Evolutionary conservation across 2,329 filamentous ascomycete species (phyloP).

Genomic region (Corinectria fuckeliana): DNA sequence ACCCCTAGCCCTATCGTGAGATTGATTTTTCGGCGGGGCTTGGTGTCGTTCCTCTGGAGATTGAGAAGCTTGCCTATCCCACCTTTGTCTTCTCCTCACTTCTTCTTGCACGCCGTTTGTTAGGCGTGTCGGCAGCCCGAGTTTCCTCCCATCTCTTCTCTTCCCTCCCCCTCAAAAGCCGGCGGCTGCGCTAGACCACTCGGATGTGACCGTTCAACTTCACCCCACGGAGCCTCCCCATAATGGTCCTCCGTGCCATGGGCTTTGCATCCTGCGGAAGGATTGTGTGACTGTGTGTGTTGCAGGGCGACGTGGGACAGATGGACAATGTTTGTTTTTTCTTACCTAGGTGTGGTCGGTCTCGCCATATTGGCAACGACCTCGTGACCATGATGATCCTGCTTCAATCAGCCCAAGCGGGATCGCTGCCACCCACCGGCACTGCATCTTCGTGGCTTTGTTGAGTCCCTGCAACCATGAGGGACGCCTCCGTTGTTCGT

Average conservation of each 20-base stretch:
- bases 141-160: background rate
- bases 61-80: background rate
- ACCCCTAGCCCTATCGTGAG: background rate
- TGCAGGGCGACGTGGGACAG: background rate
- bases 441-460: background rate
- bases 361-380: background rate
- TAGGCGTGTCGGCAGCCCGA: background rate
- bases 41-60: background rate
- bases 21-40: background rate
- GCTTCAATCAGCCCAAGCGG: slow-evolving; percentile 2
- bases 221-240: slow-evolving; percentile 11
- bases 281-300: background rate
- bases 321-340: background rate
- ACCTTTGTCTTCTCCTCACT: background rate
- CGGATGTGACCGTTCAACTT: background rate
- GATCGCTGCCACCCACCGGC: too few relatives aligned
- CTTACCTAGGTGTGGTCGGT: background rate
- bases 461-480: background rate
- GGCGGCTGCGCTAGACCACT: background rate
- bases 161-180: background rate
- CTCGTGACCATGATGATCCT: slow-evolving; percentile 21
- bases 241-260: background rate
- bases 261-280: background rate
- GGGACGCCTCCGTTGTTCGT: background rate
- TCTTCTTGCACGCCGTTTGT: background rate